phyloP scores from a whole-genome alignment of 2,329 filamentous ascomycete genomes.

The Verticillium isaacii region DNA sequence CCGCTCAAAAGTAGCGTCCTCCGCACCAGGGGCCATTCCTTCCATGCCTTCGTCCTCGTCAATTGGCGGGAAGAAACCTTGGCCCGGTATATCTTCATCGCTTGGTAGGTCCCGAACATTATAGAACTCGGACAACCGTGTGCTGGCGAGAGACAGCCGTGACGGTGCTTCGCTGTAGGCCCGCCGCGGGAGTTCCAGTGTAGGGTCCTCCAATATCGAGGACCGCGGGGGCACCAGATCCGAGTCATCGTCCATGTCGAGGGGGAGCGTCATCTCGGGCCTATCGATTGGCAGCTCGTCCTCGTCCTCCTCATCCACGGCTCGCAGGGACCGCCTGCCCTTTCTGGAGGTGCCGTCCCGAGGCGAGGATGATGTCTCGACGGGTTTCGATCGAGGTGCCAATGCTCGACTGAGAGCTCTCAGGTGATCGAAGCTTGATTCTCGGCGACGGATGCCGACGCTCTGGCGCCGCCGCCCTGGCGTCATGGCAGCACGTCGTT shows the following conservation, averaged over 20 bases:
- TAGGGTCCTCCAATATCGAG: slow-evolving; percentile 51
- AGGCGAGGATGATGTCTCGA: slow-evolving; percentile 42
- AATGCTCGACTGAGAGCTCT: slow-evolving; percentile 50
- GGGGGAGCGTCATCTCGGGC: slow-evolving; percentile 51
- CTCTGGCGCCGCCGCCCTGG: slow-evolving; percentile 54
- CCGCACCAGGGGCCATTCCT: slow-evolving; percentile 25
- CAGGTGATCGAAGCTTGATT: slow-evolving; percentile 50
- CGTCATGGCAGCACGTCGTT: slow-evolving; percentile 55
- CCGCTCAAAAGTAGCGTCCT: slow-evolving; percentile 38
- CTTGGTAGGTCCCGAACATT: slow-evolving; percentile 7
- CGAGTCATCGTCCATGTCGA: slow-evolving; percentile 45
- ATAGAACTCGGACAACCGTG: slow-evolving; percentile 49
- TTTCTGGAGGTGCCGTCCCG: slow-evolving; percentile 19
- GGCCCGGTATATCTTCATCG: slow-evolving; percentile 10
- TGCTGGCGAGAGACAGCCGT: slow-evolving; percentile 46
- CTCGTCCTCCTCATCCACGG: slow-evolving; percentile 33
- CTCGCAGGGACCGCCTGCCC: slow-evolving; percentile 19
- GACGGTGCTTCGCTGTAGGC: slow-evolving; percentile 41
- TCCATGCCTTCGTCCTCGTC: slow-evolving; percentile 20
- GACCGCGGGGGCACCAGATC: slow-evolving; percentile 49
- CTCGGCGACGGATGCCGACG: slow-evolving; percentile 43
- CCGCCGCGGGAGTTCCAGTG: slow-evolving; percentile 55
- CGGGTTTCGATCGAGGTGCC: slow-evolving; percentile 42
- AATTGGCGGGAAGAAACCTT: slow-evolving; percentile 44
- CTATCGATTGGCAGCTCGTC: slow-evolving; percentile 44